Evolutionary conservation across 768 basidiomycete genomes (phyloP).

Genomic region (Sistotremastrum suecicum): DNA sequence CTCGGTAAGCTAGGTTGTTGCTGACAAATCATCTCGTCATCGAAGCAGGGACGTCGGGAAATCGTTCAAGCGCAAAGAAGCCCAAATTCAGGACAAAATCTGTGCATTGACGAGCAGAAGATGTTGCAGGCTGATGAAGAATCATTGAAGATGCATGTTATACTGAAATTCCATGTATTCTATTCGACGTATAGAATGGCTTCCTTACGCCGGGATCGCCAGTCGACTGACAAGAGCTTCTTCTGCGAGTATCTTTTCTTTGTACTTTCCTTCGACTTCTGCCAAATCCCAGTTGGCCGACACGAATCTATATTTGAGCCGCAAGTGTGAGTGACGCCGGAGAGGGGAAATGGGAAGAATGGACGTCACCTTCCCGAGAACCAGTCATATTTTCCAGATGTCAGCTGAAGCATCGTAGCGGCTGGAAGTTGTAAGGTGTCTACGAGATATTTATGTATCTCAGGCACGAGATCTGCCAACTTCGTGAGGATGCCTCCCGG

Average conservation of each 20-base stretch:
- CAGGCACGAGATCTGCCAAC: background rate
- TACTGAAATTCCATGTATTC: too few relatives aligned
- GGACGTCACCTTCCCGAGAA: constrained; percentile 9
- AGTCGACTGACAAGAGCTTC: constrained; percentile 1
- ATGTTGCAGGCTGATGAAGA: too few relatives aligned
- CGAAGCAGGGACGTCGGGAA: too few relatives aligned
- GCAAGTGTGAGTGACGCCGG: background rate
- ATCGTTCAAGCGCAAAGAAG: too few relatives aligned
- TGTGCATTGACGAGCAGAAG: too few relatives aligned
- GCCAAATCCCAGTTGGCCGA: constrained; percentile 1
- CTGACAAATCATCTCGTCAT: too few relatives aligned
- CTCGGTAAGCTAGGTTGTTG: too few relatives aligned
- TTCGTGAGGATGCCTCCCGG: constrained; percentile 5
- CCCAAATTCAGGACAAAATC: too few relatives aligned
- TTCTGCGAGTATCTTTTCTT: background rate
- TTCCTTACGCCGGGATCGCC: background rate
- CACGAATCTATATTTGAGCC: background rate
- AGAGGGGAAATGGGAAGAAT: background rate
- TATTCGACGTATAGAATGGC: too few relatives aligned
- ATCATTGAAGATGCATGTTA: too few relatives aligned
- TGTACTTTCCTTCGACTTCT: background rate
- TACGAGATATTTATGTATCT: background rate
- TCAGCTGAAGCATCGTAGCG: constrained; percentile 9
- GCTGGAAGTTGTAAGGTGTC: constrained; percentile 11
- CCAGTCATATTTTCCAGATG: constrained; percentile 11